A percentile compares a stretch with the other conserved stretches of the same genome.
Evolutionary conservation across 1,284 basidiomycete species (phyloP).

Genomic region (Cryptococcus maquisensis): DNA sequence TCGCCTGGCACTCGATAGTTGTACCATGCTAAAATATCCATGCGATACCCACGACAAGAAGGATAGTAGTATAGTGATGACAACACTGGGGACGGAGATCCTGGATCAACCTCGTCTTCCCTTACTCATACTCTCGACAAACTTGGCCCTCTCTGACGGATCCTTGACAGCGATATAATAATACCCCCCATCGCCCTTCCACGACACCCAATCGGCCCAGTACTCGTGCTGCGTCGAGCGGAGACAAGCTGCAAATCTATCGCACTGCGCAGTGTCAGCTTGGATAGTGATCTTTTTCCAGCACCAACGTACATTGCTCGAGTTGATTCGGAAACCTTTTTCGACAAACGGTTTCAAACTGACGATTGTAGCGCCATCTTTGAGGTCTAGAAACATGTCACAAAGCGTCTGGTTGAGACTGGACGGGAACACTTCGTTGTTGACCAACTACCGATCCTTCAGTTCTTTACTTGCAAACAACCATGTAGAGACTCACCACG

Average conservation of each 20-base stretch:
- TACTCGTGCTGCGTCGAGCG: constrained; percentile 33
- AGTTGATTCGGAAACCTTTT: constrained; percentile 52
- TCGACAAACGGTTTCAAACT: constrained; percentile 55
- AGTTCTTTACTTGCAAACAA: neutral
- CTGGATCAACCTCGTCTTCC: neutral
- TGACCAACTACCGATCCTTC: constrained; percentile 47
- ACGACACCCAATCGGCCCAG: constrained; percentile 43
- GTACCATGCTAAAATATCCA: neutral
- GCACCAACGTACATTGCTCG: constrained; percentile 44
- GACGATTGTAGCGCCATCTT: constrained; percentile 53
- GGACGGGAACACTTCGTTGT: constrained; percentile 56
- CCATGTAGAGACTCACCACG: constrained; percentile 42
- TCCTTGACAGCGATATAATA: constrained; percentile 44
- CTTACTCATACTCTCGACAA: constrained; percentile 26
- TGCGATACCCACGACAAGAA: neutral
- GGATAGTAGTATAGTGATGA: neutral
- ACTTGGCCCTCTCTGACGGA: constrained; percentile 29
- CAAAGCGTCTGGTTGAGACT: constrained; percentile 54
- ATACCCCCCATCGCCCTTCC: constrained; percentile 42
- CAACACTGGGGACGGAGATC: neutral
- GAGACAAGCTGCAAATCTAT: constrained; percentile 43
- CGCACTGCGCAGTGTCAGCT: constrained; percentile 27
- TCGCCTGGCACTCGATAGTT: neutral
- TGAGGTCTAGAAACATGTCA: constrained; percentile 56
- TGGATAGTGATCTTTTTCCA: neutral